Percentiles rank a stretch among this genome's conserved stretches.
Evolutionary conservation across 306 rosid genomes (phyloP).

Genomic region (Dalbergia cochinchinensis): DNA sequence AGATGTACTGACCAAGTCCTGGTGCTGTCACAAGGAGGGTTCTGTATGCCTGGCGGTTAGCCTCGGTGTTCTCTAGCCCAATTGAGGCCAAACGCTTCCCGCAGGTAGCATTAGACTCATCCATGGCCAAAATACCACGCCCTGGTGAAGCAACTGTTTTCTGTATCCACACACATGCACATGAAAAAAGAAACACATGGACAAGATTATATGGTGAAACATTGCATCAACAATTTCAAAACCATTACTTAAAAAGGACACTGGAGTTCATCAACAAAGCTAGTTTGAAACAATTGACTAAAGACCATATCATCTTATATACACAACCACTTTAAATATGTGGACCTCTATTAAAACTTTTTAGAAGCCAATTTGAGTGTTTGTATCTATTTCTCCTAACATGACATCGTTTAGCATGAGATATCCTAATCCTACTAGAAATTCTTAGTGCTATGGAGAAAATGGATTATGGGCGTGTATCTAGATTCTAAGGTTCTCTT

Average conservation of each 20-base stretch:
- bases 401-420: too few species aligned
- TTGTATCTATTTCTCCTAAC: too few species aligned
- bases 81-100: slow-evolving; percentile 97
- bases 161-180: slow-evolving; percentile 46
- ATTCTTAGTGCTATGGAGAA: not conserved
- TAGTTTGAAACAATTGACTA: not conserved
- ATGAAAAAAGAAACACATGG: not conserved
- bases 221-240: slow-evolving; percentile 9
- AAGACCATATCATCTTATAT: too few species aligned
- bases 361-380: too few species aligned
- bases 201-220: not conserved
- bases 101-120: slow-evolving; percentile 90
- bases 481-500: not conserved
- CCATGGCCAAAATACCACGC: slow-evolving; percentile 96
- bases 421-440: not conserved
- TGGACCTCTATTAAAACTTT: too few species aligned
- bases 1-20: slow-evolving; percentile 78
- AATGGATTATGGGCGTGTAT: not conserved
- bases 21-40: slow-evolving; percentile 81
- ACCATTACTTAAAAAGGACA: slow-evolving; percentile 3
- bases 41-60: slow-evolving; percentile 92
- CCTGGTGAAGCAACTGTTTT: slow-evolving; percentile 90
- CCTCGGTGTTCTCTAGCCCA: slow-evolving; percentile 92
- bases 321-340: too few species aligned
- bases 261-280: not conserved